A percentile compares a stretch with the other conserved stretches of the same genome.
Conservation (phyloP, 2,329 filamentous ascomycete genomes). For the Trichoderma pleuroti region DNA sequence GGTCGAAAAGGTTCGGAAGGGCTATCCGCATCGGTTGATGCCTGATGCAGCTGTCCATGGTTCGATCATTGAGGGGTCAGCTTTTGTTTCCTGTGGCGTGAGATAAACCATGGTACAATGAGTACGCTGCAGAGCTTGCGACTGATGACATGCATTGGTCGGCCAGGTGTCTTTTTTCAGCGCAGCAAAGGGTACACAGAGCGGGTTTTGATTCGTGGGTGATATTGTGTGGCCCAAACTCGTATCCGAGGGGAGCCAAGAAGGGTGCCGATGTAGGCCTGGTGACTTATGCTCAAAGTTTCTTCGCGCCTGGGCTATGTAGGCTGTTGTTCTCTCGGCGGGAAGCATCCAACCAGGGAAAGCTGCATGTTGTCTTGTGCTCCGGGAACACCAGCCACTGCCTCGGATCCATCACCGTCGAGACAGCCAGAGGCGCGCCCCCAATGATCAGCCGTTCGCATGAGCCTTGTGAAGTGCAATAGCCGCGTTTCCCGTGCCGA, state of each 20-base stretch:
- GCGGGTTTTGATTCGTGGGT: slow-evolving; percentile 3
- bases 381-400: slow-evolving; percentile 12
- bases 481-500: slow-evolving; percentile 8
- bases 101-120: not conserved
- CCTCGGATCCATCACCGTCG: slow-evolving; percentile 13
- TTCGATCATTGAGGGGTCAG: slow-evolving; percentile 15
- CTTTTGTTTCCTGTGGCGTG: not conserved
- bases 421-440: not conserved
- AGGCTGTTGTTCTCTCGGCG: slow-evolving; percentile 1
- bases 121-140: not conserved
- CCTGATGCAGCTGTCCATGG: slow-evolving; percentile 18
- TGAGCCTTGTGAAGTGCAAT: slow-evolving; percentile 2
- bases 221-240: slow-evolving; percentile 3
- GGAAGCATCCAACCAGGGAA: slow-evolving; percentile 3
- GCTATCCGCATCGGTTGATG: slow-evolving; percentile 18
- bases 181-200: slow-evolving; percentile 11
- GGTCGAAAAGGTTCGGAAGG: not conserved
- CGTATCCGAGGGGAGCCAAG: slow-evolving; percentile 6
- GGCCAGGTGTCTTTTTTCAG: not conserved
- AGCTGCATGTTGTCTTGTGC: not conserved
- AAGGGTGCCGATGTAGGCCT: slow-evolving; percentile 5
- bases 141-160: not conserved
- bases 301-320: not conserved
- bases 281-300: not conserved
- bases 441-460: not conserved